Conservation (phyloP, 805 yeast species). For the Starmera amethionina region DNA sequence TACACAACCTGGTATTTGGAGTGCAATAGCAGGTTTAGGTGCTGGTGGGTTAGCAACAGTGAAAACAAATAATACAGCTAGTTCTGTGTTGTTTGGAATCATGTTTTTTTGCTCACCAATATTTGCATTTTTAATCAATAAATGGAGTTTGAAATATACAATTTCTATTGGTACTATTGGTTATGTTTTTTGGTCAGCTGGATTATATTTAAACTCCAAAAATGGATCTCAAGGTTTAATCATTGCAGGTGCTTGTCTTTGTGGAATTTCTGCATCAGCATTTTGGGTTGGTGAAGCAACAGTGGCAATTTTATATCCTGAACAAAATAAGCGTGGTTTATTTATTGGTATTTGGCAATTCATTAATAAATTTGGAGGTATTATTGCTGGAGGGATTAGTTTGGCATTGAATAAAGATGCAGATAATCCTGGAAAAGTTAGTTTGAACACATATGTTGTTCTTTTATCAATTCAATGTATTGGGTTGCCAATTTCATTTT, state of each 20-base stretch:
- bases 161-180: constrained; percentile 16
- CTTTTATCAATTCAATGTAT: constrained; percentile 17
- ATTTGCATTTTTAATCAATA: constrained; percentile 14
- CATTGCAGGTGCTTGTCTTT: constrained; percentile 15
- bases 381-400: constrained; percentile 18
- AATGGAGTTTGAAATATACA: constrained; percentile 12
- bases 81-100: constrained; percentile 11
- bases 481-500: constrained; percentile 14
- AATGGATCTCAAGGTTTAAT: constrained; percentile 17
- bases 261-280: constrained; percentile 18
- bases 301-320: constrained; percentile 17
- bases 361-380: constrained; percentile 16
- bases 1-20: constrained; percentile 17
- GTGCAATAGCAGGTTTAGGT: constrained; percentile 15
- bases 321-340: constrained; percentile 12
- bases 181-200: constrained; percentile 17
- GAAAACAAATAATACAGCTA: constrained; percentile 11
- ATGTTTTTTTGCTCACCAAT: constrained; percentile 15
- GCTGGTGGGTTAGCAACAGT: constrained; percentile 17
- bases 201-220: constrained; percentile 17
- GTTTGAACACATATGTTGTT: constrained; percentile 17
- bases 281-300: constrained; percentile 22
- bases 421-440: constrained; percentile 11
- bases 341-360: constrained; percentile 21
- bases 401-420: constrained; percentile 9